phyloP scores from a whole-genome alignment of 495 filamentous ascomycete genomes.

The Choiromyces venosus region DNA sequence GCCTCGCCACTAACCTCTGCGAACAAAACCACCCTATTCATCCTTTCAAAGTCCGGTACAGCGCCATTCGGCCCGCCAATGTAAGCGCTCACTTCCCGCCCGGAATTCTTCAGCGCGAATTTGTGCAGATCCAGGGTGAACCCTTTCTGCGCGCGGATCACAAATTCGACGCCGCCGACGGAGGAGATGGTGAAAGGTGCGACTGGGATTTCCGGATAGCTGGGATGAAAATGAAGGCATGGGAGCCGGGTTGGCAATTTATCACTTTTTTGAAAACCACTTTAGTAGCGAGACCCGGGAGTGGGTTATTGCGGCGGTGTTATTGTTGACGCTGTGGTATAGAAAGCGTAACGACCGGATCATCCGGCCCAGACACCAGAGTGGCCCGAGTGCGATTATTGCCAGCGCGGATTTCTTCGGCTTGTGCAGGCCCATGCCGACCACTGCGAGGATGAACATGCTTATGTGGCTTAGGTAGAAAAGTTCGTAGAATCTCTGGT shows the following conservation, averaged over 20 bases:
- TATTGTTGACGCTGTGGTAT: conserved; percentile 53
- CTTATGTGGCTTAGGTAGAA: conserved; percentile 56
- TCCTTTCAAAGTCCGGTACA: conserved; percentile 52
- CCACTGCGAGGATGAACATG: conserved; percentile 50
- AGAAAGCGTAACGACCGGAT: conserved; percentile 48
- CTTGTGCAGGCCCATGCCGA: conserved; percentile 53
- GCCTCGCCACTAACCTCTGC: conserved; percentile 57
- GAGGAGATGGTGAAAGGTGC: conserved; percentile 59
- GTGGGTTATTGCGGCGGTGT: conserved; percentile 50
- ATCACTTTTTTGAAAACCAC: conserved; percentile 51
- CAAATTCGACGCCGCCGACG: conserved; percentile 50
- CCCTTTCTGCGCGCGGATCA: conserved; percentile 53
- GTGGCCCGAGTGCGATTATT: conserved; percentile 46
- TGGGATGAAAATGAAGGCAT: conserved; percentile 59
- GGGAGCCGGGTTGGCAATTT: conserved; percentile 52
- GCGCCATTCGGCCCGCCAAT: conserved; percentile 58
- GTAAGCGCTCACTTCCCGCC: conserved; percentile 48
- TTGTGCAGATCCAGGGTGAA: conserved; percentile 54
- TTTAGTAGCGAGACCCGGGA: conserved; percentile 54
- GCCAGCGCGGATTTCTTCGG: conserved; percentile 47
- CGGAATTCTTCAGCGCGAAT: conserved; percentile 50
- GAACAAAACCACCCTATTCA: conserved; percentile 55
- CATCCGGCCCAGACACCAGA: conserved; percentile 53
- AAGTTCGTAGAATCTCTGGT: conserved; percentile 51
- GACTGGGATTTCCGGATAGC: conserved; percentile 54